phyloP scores from a whole-genome alignment of 1,139 yeast genomes.

The Lodderomyces theae region DNA sequence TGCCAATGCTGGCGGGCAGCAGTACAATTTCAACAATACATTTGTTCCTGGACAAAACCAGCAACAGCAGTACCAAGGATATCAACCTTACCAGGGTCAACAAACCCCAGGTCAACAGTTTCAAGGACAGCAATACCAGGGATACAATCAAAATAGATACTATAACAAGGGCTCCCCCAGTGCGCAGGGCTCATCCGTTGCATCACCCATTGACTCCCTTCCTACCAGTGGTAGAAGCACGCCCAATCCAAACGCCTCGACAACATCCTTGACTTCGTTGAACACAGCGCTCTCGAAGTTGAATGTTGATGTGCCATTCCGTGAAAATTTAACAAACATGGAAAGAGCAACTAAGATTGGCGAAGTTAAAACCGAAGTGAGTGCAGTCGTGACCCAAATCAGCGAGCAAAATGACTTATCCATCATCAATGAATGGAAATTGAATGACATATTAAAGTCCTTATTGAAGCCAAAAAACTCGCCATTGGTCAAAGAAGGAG shows the following conservation, averaged over 20 bases:
- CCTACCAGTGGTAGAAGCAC: slow-evolving; percentile 43
- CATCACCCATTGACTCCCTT: slow-evolving; percentile 34
- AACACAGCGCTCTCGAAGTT: slow-evolving; percentile 68
- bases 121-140: slow-evolving; percentile 13
- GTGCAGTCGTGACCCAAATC: slow-evolving; percentile 50
- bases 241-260: slow-evolving; percentile 45
- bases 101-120: slow-evolving; percentile 10
- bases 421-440: slow-evolving; percentile 61
- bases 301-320: slow-evolving; percentile 60
- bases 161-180: slow-evolving; percentile 7
- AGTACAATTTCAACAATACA: slow-evolving; percentile 7
- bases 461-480: slow-evolving; percentile 73
- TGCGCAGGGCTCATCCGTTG: slow-evolving; percentile 14
- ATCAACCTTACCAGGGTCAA: slow-evolving; percentile 9
- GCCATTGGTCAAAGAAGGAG: slow-evolving; percentile 71
- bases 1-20: slow-evolving; percentile 14
- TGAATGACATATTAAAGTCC: slow-evolving; percentile 60
- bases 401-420: slow-evolving; percentile 43
- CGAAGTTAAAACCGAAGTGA: slow-evolving; percentile 65
- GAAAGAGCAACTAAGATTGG: slow-evolving; percentile 57
- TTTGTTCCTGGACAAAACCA: slow-evolving; percentile 9
- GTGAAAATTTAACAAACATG: slow-evolving; percentile 54
- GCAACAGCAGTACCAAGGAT: slow-evolving; percentile 7
- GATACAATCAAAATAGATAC: slow-evolving; percentile 13
- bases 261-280: slow-evolving; percentile 71